Base-by-base conservation (phyloP, 495 filamentous ascomycete genomes). In the Gamarada debralockiae region DNA sequence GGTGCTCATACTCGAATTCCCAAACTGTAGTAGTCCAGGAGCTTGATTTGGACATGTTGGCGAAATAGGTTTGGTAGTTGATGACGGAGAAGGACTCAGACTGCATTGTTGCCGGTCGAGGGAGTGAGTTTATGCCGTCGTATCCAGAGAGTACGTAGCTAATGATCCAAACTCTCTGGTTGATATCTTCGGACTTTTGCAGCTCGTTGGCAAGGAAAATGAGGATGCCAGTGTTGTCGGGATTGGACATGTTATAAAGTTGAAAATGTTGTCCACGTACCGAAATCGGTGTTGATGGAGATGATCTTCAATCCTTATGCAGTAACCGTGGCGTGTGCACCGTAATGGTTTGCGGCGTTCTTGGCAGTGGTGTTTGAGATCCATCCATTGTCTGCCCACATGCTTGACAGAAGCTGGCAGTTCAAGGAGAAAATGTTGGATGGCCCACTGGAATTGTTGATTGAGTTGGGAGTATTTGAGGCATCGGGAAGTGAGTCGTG, bases 1-100 rank as follows among this genome's bases (percentile, higher is more conserved):
- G 0, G 79, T 79, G 2, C n/a, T 75, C 80, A 63, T 83, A 83
- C 47, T 82, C 79, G 45, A 76, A 66, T 36, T 74, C 50, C 53
- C 65, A 80, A 0, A 65, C 72, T 0, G 75, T 75, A 2, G 73
- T 76, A 15, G 48, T 39, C 0, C 63, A 51, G 7, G 62, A 50
- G n/a, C 74, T 67, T 5, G 53, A 31, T 2, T 65, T 40, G 46
- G 71, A 78, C 7, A 79, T 72, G 55, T 78, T 73, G 39, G 74
- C 72, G 59, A 69, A 76, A 59, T 73, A 80, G 3, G 73, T 79
- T 48, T 77, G 73, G 13, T 73, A 72, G 12, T 80, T 72, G 49
- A 74, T 73, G 50, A 82, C 56, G 23, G 77, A 72, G 60, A 78
- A 82, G 31, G 73, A 69, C 18, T 69, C 72, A 2, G 74, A n/a